Evolutionary conservation across 179 eudicot genomes (phyloP).

Genomic region (Actinidia arguta): DNA sequence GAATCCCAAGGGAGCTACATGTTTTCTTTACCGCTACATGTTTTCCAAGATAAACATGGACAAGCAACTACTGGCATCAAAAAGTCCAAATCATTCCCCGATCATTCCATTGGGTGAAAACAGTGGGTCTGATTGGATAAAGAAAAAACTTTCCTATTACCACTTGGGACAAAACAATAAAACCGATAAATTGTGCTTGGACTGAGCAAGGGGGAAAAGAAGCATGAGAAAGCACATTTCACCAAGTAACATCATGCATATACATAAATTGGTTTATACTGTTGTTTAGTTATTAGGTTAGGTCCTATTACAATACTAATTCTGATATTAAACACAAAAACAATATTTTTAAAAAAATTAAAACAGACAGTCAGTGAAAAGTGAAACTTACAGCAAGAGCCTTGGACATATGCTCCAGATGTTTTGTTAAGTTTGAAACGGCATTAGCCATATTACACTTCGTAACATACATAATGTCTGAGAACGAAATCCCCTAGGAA

Average conservation of each 20-base stretch:
- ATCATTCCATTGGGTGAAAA: background rate
- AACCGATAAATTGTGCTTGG: background rate
- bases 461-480: conserved; percentile 95
- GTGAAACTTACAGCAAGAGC: conserved; percentile 71
- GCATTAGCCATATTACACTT: conserved; percentile 85
- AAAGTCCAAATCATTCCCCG: background rate
- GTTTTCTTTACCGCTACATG: background rate
- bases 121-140: background rate
- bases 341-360: background rate
- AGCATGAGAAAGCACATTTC: background rate
- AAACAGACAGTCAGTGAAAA: too few relatives aligned
- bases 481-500: conserved; percentile 72
- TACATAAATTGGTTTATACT: background rate
- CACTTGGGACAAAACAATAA: background rate
- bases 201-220: background rate
- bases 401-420: conserved; percentile 72
- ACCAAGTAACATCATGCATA: background rate
- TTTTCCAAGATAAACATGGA: background rate
- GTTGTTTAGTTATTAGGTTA: background rate
- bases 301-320: background rate
- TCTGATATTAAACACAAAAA: background rate
- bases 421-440: conserved; percentile 79
- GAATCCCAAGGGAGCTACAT: background rate
- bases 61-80: background rate
- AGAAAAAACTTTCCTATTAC: background rate